A percentile compares a stretch with the other conserved stretches of the same genome.
phyloP scores from a whole-genome alignment of 495 filamentous ascomycete species.

The Margaritispora aquatica region DNA sequence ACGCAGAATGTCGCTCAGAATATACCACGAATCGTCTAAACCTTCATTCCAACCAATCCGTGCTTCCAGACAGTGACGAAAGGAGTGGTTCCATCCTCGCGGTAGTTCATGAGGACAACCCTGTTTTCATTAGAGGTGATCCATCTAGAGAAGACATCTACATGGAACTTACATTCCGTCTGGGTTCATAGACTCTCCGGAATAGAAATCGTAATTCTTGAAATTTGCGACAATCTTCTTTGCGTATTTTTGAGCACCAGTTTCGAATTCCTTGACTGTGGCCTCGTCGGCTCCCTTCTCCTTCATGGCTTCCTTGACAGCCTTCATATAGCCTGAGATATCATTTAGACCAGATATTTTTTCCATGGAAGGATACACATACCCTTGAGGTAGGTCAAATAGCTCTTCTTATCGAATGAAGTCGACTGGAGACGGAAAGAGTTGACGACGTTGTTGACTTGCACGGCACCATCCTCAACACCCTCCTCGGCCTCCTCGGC shows the following conservation, averaged over 20 bases:
- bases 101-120: conserved; percentile 94
- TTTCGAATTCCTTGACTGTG: conserved; percentile 71
- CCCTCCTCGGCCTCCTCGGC: conserved; percentile 80
- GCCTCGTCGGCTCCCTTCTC: conserved; percentile 52
- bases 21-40: conserved; percentile 45
- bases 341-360: neutral
- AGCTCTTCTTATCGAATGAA: conserved; percentile 76
- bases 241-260: conserved; percentile 57
- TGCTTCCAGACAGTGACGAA: conserved; percentile 94
- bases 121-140: conserved; percentile 37
- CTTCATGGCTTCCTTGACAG: conserved; percentile 62
- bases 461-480: conserved; percentile 58
- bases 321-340: conserved; percentile 78
- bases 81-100: conserved; percentile 89
- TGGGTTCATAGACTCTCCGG: conserved; percentile 82
- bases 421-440: conserved; percentile 82
- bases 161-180: conserved; percentile 69
- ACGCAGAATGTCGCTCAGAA: neutral
- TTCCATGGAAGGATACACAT: conserved; percentile 23
- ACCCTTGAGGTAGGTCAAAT: conserved; percentile 78
- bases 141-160: neutral
- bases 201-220: conserved; percentile 92
- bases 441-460: conserved; percentile 92
- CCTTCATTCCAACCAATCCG: conserved; percentile 85
- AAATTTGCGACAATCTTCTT: conserved; percentile 79